phyloP scores from a whole-genome alignment of 306 rosid genomes.

The Pueraria montana region DNA sequence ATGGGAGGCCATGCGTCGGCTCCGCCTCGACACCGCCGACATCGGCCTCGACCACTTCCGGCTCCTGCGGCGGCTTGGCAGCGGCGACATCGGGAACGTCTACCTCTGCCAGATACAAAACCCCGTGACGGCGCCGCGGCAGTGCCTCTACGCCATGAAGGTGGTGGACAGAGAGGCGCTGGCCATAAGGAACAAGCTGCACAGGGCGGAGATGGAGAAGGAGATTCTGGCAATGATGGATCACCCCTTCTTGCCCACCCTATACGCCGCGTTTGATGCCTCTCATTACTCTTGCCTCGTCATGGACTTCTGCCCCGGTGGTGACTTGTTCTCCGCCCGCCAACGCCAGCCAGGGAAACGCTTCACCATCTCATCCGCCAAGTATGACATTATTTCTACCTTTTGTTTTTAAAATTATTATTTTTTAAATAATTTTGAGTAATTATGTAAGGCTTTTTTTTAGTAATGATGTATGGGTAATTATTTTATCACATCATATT shows the following conservation, averaged over 20 bases:
- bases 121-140: not conserved
- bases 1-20: not conserved
- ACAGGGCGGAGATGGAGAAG: constrained; percentile 1
- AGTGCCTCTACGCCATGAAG: not conserved
- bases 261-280: constrained; percentile 4
- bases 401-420: too few species aligned
- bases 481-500: too few species aligned
- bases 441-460: too few species aligned
- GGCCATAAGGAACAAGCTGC: not conserved
- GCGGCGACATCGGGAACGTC: constrained; percentile 23
- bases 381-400: not conserved
- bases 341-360: not conserved
- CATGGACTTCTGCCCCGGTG: constrained; percentile 10
- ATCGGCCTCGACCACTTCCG: not conserved
- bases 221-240: not conserved
- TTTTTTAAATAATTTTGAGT: too few species aligned
- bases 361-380: not conserved
- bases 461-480: too few species aligned
- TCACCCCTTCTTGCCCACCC: constrained; percentile 7
- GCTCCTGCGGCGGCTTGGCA: not conserved
- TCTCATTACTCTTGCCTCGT: constrained; percentile 13
- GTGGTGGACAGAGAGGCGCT: not conserved
- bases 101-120: not conserved
- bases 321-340: not conserved
- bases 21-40: not conserved